A percentile compares a stretch with the other conserved stretches of the same genome.
Conservation (phyloP, 768 basidiomycete species). For the Dentipellis fragilis region DNA sequence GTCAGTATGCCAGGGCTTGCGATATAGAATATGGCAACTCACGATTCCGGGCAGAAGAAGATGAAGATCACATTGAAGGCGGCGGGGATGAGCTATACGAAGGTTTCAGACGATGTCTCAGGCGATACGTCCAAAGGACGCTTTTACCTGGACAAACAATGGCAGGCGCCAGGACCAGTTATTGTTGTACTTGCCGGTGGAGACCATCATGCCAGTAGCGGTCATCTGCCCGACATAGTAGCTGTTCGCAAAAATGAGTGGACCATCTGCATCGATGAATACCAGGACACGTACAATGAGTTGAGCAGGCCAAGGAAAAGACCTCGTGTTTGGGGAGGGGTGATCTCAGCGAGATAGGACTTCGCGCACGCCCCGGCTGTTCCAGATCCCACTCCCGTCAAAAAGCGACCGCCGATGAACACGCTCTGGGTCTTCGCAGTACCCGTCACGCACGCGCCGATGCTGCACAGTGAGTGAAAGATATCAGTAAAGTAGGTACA, state of each 20-base stretch:
- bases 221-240: slow-evolving; percentile 46
- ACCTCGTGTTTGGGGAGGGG: slow-evolving; percentile 37
- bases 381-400: slow-evolving; percentile 38
- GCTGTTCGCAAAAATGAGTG: slow-evolving; percentile 15
- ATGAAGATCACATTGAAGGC: slow-evolving; percentile 37
- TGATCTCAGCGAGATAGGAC: slow-evolving; percentile 41
- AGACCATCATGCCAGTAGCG: slow-evolving; percentile 46
- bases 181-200: slow-evolving; percentile 31
- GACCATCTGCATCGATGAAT: not conserved
- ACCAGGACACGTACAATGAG: slow-evolving; percentile 30
- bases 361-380: slow-evolving; percentile 40
- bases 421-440: slow-evolving; percentile 30
- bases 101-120: too few relatives aligned
- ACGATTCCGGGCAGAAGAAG: slow-evolving; percentile 43
- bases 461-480: slow-evolving; percentile 16
- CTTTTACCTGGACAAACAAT: slow-evolving; percentile 35
- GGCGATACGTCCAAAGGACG: not conserved
- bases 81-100: slow-evolving; percentile 31
- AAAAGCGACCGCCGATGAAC: slow-evolving; percentile 38
- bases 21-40: not conserved
- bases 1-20: not conserved
- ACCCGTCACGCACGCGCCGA: slow-evolving; percentile 39
- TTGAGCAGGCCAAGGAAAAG: slow-evolving; percentile 42
- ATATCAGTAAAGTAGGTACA: not conserved
- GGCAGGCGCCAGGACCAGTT: slow-evolving; percentile 41